phyloP scores from a whole-genome alignment of 768 basidiomycete species.

The Tulasnella sp. region DNA sequence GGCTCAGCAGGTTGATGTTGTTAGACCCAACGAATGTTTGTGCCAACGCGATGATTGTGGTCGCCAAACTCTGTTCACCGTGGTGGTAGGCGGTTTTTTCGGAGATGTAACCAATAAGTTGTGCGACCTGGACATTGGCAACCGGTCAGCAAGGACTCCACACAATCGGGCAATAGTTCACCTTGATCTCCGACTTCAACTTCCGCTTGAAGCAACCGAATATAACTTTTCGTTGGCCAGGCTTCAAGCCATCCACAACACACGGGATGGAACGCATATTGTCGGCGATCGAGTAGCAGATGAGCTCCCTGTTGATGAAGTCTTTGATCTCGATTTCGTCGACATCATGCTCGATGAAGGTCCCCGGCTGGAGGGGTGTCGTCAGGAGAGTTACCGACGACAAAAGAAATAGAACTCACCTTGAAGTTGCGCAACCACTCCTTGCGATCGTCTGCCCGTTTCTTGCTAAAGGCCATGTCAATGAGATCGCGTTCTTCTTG shows the following conservation, averaged over 20 bases:
- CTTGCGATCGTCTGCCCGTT: slow-evolving; percentile 95
- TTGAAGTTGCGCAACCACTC: slow-evolving; percentile 94
- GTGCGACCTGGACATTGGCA: slow-evolving; percentile 67
- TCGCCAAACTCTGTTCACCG: slow-evolving; percentile 75
- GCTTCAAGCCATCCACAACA: slow-evolving; percentile 86
- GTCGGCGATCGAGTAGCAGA: slow-evolving; percentile 98
- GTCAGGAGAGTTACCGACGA: background rate
- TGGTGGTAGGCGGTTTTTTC: slow-evolving; percentile 96
- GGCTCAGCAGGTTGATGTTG: slow-evolving; percentile 78
- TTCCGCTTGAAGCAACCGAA: slow-evolving; percentile 96
- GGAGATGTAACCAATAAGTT: slow-evolving; percentile 88
- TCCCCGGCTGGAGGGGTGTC: slow-evolving; percentile 56
- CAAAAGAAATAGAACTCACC: slow-evolving; percentile 31
- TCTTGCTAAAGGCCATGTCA: slow-evolving; percentile 98
- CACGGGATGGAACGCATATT: slow-evolving; percentile 97
- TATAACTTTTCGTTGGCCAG: slow-evolving; percentile 92
- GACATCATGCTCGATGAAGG: slow-evolving; percentile 79
- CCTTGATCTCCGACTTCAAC: slow-evolving; percentile 84
- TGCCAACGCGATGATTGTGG: slow-evolving; percentile 87
- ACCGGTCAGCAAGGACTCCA: too few relatives aligned
- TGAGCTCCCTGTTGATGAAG: slow-evolving; percentile 96
- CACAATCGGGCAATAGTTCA: too few relatives aligned
- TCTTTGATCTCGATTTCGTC: slow-evolving; percentile 79
- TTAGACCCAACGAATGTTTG: slow-evolving; percentile 93
- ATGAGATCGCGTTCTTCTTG: slow-evolving; percentile 79